phyloP scores from a whole-genome alignment of 495 filamentous ascomycete species.

The Penicillium roqueforti region DNA sequence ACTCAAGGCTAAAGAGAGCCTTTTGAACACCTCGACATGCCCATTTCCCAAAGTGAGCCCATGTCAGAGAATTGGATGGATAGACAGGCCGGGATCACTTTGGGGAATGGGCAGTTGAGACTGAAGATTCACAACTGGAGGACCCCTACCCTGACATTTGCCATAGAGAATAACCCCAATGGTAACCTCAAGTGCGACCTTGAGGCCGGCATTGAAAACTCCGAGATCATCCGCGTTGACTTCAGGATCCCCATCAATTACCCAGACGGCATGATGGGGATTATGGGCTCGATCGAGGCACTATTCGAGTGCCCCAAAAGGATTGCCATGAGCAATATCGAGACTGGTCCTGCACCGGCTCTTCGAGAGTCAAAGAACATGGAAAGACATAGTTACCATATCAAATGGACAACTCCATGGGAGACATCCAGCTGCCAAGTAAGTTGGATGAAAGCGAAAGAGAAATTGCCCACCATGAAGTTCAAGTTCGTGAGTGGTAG shows the following conservation, averaged over 20 bases:
- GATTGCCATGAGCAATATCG: not conserved
- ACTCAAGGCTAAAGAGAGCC: not conserved
- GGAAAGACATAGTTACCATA: not conserved
- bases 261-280: not conserved
- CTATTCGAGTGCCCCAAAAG: not conserved
- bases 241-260: not conserved
- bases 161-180: not conserved
- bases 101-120: not conserved
- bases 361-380: not conserved
- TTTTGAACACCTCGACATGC: too few species aligned
- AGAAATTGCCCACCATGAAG: not conserved
- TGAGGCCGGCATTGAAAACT: not conserved
- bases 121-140: not conserved
- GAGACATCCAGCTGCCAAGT: not conserved
- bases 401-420: not conserved
- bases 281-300: not conserved
- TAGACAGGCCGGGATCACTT: not conserved
- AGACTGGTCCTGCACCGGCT: not conserved
- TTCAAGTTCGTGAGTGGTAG: not conserved
- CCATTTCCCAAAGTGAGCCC: too few species aligned
- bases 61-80: not conserved
- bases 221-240: not conserved
- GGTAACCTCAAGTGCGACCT: not conserved
- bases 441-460: conserved; percentile 1
- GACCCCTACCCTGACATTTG: not conserved